Evolutionary conservation across 805 yeast species (phyloP), one percentile per base, ranked within the genome.

Genomic region (Metschnikowia sp.): DNA sequence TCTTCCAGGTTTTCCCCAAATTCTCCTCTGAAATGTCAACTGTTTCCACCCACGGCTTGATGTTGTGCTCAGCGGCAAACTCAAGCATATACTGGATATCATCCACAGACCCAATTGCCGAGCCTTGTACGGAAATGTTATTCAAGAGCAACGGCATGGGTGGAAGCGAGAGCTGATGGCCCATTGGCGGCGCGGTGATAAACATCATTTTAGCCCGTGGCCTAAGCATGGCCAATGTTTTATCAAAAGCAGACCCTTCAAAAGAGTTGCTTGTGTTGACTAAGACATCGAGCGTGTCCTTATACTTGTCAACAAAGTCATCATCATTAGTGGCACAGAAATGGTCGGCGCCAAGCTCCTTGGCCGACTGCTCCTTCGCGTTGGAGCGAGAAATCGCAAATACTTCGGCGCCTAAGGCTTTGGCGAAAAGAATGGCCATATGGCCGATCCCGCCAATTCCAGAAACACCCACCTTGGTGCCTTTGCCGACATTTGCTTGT

Each of bases 371-470:
- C 54, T 70, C 76, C 68, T 82, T 82, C 26, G 64, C 55, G 35
- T 64, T 62, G 40, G 76, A 61, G 56, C 86, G 75, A 7, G 84
- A 77, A 54, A 82, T 66, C n/a, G 82, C 81, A 44, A 69, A 70
- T 18, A 81, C 84, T 49, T 80, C 82, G 26, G 84, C 83, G 31
- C 86, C 88, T 54, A 82, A 59, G 5, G 86, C 86, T 51, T 70
- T 70, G 37, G 86, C 83, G 53, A 78, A 78, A 61, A 75, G 72
- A 45, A 83, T 62, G n/a, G 77, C 83, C 72, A 81, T 72, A 68
- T 81, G 84, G 40, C 88, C 88, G 47, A 83, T 72, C 32, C 88
- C 88, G 43, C 88, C 88, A 49, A 83, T 73, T 45, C 86, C 87
- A 48, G 78, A 74, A 47, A 83, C 65, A 37, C 84, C 87, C 42